Evolutionary conservation across 305 asterid genomes (phyloP), one percentile per base, ranked within the genome.

Genomic region (Fraxinus nigra): DNA sequence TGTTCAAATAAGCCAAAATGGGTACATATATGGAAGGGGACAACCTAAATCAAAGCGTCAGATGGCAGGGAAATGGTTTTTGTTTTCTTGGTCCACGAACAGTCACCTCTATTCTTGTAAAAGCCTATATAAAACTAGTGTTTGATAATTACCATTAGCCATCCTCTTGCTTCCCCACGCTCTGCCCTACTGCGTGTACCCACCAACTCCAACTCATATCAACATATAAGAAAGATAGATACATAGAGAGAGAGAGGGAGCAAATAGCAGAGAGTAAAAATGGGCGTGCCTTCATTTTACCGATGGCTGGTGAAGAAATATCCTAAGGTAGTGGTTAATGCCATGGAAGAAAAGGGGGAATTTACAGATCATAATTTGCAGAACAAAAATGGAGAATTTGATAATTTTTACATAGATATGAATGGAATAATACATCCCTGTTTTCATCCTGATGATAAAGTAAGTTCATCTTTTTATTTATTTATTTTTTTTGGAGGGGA

Each of bases 271-370:
- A 34, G 78, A 5, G 14, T 43, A 22, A 61, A 76, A 74, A 91
- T 91, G 97, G 97, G 93, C 0, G 90, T 91, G 22, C 92, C 93
- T 14, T 87, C 95, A 0, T 91, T 91, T 34, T 92, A 90, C 84
- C 51, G 92, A 2, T 92, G 97, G 97, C 69, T 92, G 32, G 89
- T 85, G 0, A 48, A 84, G 5, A 91, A 87, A 24, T 92, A 91
- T 78, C 95, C 94, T 0, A 84, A 84, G 18, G 83, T 85, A 20
- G 91, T 89, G 0, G 37, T 67, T 0, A 84, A 85, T 59, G 88
- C 90, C 38, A 13, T 43, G 0, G 87, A 85, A 54, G 85, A 83
- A n/a, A 77, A 6, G 7, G 84, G 85, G 7, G 87, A 43, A 7
- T 24, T 20, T 3, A 8, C 54, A 9, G 87, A 78, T 4, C 63